Evolutionary conservation across 2,329 filamentous ascomycete genomes (phyloP), one percentile per base, ranked within the genome.

Genomic region (Colletotrichum lupini): DNA sequence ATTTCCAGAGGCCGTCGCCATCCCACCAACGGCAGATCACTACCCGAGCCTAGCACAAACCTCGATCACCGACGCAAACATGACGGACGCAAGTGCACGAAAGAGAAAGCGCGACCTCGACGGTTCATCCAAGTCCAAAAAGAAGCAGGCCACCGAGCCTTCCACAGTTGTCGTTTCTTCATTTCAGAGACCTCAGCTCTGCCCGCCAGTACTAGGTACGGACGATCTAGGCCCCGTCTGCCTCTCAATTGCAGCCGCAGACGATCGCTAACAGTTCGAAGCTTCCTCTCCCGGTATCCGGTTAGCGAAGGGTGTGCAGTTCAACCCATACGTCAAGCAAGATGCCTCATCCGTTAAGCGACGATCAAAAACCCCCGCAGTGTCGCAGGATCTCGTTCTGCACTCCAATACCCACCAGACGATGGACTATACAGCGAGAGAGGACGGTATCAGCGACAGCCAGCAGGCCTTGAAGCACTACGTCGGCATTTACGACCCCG

Each of bases 401-500:
- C 89, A 92, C 78, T 91, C 90, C 9, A 85, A 85, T 4, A 83
- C 83, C 58, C 89, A 92, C 79, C 85, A 82, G 35, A 89, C 85
- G 53, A 79, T 93, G 52, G 88, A 92, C 77, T 92, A 91, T 76
- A 91, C 86, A 6, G 90, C 85, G 32, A 86, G 87, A 70, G 89
- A 92, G 78, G 87, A 89, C 62, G 70, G 70, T 7, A 28, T 63
- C 16, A 72, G 72, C 68, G 72, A 72, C 14, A 53, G 63, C 6
- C 79, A 80, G 46, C 80, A 81, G 37, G 74, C 88, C 4, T 75
- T 92, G 58, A 92, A 90, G 67, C 90, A 93, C 80, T 93, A 91
- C 78, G 81, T 93, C 32, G 92, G 90, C 19, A 83, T 93, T 5
- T 92, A 89, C 74, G 91, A 93, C 76, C 89, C 90, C 0, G 82